A percentile compares a stretch with the other conserved stretches of the same genome.
phyloP scores from a whole-genome alignment of 2,329 filamentous ascomycete genomes.

The Madurella mycetomatis region DNA sequence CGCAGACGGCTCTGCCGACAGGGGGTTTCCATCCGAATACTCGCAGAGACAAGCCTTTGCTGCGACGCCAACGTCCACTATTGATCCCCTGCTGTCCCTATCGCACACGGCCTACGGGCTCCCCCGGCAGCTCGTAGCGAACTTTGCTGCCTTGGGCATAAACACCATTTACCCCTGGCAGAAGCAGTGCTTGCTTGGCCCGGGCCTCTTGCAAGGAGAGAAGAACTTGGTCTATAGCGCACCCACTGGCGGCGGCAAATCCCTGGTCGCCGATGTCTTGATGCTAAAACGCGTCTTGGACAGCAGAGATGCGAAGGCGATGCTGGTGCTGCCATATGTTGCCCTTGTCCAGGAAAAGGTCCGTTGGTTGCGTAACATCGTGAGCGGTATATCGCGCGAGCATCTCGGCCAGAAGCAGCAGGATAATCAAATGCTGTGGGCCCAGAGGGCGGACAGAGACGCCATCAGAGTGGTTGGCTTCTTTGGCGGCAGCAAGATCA shows the following conservation, averaged over 20 bases:
- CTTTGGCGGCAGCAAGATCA: conserved; percentile 67
- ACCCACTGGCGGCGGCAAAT: conserved; percentile 74
- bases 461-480: conserved; percentile 65
- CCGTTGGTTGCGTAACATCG: conserved; percentile 64
- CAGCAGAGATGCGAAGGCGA: conserved; percentile 59
- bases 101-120: conserved; percentile 61
- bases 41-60: conserved; percentile 50
- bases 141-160: conserved; percentile 64
- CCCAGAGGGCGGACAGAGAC: conserved; percentile 52
- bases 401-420: conserved; percentile 29
- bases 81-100: conserved; percentile 56
- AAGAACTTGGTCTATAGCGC: conserved; percentile 75
- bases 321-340: conserved; percentile 72
- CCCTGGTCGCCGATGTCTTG: conserved; percentile 66
- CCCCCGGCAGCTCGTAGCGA: conserved; percentile 55
- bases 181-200: conserved; percentile 65
- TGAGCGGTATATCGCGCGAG: conserved; percentile 52
- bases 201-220: conserved; percentile 59
- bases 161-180: conserved; percentile 75
- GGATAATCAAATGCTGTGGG: conserved; percentile 43
- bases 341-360: conserved; percentile 77
- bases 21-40: conserved; percentile 43
- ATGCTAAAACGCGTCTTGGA: conserved; percentile 69
- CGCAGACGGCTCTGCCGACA: not conserved
- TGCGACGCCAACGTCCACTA: conserved; percentile 49